Evolutionary conservation across 1,284 basidiomycete genomes (phyloP).

Genomic region (Ustilago shanxiensis): DNA sequence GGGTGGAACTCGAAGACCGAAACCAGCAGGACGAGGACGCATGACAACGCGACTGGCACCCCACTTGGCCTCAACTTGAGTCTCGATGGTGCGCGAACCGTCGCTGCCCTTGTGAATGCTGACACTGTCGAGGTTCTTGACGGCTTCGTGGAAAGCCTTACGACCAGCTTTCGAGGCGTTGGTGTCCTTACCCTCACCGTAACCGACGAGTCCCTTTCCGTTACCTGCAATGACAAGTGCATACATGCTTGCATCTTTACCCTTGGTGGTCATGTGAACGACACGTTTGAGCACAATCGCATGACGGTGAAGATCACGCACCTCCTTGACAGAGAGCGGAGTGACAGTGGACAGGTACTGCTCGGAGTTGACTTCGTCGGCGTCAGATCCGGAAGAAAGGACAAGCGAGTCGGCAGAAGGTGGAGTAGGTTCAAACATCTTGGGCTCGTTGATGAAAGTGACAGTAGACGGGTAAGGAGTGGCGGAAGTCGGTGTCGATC

Average conservation of each 20-base stretch:
- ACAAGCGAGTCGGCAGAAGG: slow-evolving; percentile 56
- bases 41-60: slow-evolving; percentile 86
- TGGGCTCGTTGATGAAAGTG: slow-evolving; percentile 63
- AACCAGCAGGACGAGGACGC: slow-evolving; percentile 87
- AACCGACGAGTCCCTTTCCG: slow-evolving; percentile 87
- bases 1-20: slow-evolving; percentile 90
- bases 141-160: slow-evolving; percentile 80
- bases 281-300: slow-evolving; percentile 72
- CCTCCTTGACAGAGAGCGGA: slow-evolving; percentile 62
- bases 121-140: slow-evolving; percentile 89
- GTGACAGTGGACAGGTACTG: slow-evolving; percentile 64
- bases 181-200: slow-evolving; percentile 88
- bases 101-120: slow-evolving; percentile 68
- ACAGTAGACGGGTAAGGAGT: slow-evolving; percentile 48
- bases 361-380: slow-evolving; percentile 61
- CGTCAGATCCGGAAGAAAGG: slow-evolving; percentile 53
- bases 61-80: slow-evolving; percentile 83
- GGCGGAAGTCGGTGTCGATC: slow-evolving; percentile 36
- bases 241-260: slow-evolving; percentile 80
- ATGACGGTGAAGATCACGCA: slow-evolving; percentile 64
- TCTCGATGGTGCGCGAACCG: slow-evolving; percentile 82
- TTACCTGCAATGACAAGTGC: slow-evolving; percentile 83
- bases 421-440: slow-evolving; percentile 54
- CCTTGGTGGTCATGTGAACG: slow-evolving; percentile 87
- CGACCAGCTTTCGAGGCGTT: slow-evolving; percentile 75